phyloP scores from a whole-genome alignment of 2,329 filamentous ascomycete genomes.

The Teratosphaeria gauchensis region DNA sequence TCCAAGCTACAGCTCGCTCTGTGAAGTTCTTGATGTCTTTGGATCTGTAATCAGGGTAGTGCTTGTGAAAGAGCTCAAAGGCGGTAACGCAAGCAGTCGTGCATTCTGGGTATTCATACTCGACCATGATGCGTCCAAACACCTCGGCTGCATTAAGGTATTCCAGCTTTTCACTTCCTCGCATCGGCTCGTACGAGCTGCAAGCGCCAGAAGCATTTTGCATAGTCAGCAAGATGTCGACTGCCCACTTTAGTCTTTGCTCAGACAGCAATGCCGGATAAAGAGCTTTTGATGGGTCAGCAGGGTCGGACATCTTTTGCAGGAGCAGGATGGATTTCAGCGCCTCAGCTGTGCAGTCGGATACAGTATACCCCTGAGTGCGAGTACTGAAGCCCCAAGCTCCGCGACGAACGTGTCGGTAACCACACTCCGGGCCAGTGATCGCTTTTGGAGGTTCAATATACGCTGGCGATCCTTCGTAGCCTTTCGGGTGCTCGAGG shows the following conservation, averaged over 20 bases:
- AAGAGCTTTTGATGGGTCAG: slow-evolving; percentile 9
- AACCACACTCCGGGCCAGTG: slow-evolving; percentile 33
- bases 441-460: slow-evolving; percentile 23
- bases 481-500: slow-evolving; percentile 67
- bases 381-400: slow-evolving; percentile 94
- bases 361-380: slow-evolving; percentile 88
- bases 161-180: slow-evolving; percentile 70
- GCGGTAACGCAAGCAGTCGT: slow-evolving; percentile 90
- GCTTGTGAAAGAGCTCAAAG: slow-evolving; percentile 67
- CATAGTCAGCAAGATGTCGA: slow-evolving; percentile 85
- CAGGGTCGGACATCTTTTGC: slow-evolving; percentile 57
- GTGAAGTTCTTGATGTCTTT: slow-evolving; percentile 68
- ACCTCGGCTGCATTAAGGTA: slow-evolving; percentile 91
- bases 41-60: slow-evolving; percentile 71
- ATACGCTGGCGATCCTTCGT: slow-evolving; percentile 50
- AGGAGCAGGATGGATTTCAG: slow-evolving; percentile 78
- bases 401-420: slow-evolving; percentile 83
- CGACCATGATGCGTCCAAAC: slow-evolving; percentile 95
- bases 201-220: slow-evolving; percentile 81
- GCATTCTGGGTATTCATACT: slow-evolving; percentile 97
- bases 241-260: slow-evolving; percentile 70
- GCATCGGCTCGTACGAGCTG: slow-evolving; percentile 77
- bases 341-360: slow-evolving; percentile 86
- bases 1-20: slow-evolving; percentile 65
- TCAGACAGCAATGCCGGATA: slow-evolving; percentile 68